Base-by-base conservation (phyloP, 345 rosid genomes). In the Salix viminalis region DNA sequence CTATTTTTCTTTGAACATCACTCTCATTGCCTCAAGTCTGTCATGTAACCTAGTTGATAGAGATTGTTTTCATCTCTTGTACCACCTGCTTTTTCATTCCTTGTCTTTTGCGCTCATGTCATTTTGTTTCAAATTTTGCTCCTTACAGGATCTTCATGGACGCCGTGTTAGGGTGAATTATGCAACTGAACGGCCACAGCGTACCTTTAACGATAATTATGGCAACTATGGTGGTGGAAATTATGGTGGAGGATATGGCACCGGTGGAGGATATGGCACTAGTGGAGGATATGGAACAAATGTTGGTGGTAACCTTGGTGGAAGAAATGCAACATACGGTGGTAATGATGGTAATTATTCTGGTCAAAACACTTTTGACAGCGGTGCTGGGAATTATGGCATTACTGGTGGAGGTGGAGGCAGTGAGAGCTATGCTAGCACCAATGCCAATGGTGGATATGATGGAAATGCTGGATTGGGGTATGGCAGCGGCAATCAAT, bases 91-190 rank as follows among this genome's bases (percentile, higher is more conserved):
- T 14, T 19, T 36, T 30, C 10, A 30, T 34, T 12, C 15, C 50
- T 46, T 46, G 66, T 24, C 36, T 9, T 1, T 24, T 11, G 24
- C 18, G 23, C 48, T 32, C 5, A 2, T 41, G 18, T 46, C 4
- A 4, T 56, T 8, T 52, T 67, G 70, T 26, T 26, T 46, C 41
- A 54, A 61, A 67, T 24, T 34, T 69, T 71, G 1, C 8, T 3
- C 78, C 72, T 76, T 19, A 26, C 85, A 95, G 98, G 93, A 86
- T 64, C 93, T 95, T 61, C 87, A 88, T 77, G 99, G 99, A 42
- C 91, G 97, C 75, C 79, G 77, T 7, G 82, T 95, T 42, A 91
- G 85, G 84, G 99, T 95, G 74, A 89, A 91, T 79, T 90, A 83
- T 88, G 99, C 99, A 75, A 69, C 81, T 64, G 99, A 95, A 15